Evolutionary conservation across 78 protist species (phyloP), one percentile per base, ranked within the genome.

Genomic region (Cavenderia fasciculata): DNA sequence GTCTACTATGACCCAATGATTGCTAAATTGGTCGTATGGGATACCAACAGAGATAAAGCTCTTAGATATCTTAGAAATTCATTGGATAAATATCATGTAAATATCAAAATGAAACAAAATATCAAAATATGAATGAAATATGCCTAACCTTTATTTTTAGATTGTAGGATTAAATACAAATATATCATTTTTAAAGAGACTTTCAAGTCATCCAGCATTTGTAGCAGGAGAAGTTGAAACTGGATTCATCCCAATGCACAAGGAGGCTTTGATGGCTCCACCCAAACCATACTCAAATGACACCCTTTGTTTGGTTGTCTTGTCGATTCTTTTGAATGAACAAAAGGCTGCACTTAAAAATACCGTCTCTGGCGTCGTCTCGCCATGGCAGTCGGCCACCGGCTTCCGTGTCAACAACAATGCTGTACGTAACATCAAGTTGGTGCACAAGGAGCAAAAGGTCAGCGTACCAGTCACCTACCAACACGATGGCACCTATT

Each of bases 1-100:
- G 95, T 96, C 16, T 94, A 92, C 85, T 97, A 97, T 73, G 98
- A 97, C 68, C 96, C 98, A 49, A 94, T 97, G 96, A 92, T 97
- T 74, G 98, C 97, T 31, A 97, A 97, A 65, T 77, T 96, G n/a
- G 94, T 95, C 27, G 97, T 93, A 8, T 86, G 95, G 87, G 97
- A 79, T 14, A 5, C 29, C 33, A 77, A 87, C 41, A 87, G 93
- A 77, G 78, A 87, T 16, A 77, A 75, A 25, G 78, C 93, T 3
- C 21, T 95, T 10, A 36, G 92, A 51, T 66, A 77, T 23, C 36
- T 87, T 0, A 87, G 74, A 61, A 54, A 56, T 46, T 79, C 94
- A 1, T 46, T 95, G 38, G 84, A 85, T 38, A 70, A 79, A 21
- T 95, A 89, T 73, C 95, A 87, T 36, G 72, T 63, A 63, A 40